Evolutionary conservation across 805 yeast genomes (phyloP).

Genomic region (Grigorovia humatica): DNA sequence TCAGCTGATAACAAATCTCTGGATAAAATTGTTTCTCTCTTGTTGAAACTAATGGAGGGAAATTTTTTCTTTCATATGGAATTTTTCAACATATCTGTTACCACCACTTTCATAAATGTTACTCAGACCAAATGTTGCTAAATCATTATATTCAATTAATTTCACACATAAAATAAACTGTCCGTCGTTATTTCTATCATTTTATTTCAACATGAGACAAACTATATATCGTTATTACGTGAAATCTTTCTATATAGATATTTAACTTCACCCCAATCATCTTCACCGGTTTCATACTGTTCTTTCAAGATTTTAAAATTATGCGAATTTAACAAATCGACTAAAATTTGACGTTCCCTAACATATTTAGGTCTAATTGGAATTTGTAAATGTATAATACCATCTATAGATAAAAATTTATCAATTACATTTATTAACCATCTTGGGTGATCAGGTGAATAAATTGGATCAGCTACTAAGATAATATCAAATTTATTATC

Average conservation of each 20-base stretch:
- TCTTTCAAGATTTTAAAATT: constrained; percentile 24
- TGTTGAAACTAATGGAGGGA: too few relatives aligned
- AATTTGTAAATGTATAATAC: constrained; percentile 51
- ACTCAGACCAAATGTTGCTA: not conserved
- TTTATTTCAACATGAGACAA: not conserved
- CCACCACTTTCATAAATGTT: too few relatives aligned
- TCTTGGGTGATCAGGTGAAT: constrained; percentile 70
- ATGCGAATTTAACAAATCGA: constrained; percentile 39
- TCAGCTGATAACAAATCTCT: too few relatives aligned
- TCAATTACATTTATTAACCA: constrained; percentile 56
- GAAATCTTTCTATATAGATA: constrained; percentile 37
- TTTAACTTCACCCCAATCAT: constrained; percentile 71
- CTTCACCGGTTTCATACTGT: constrained; percentile 54
- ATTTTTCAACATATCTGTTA: not conserved
- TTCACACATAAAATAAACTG: too few relatives aligned
- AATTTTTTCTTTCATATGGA: too few relatives aligned
- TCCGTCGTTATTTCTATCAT: too few relatives aligned
- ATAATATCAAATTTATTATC: constrained; percentile 42
- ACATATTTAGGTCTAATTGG: constrained; percentile 66
- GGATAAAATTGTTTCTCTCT: too few relatives aligned
- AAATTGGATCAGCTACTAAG: constrained; percentile 79
- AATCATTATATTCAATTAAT: too few relatives aligned
- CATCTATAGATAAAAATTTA: constrained; percentile 36
- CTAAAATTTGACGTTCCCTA: constrained; percentile 49
- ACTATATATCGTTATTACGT: constrained; percentile 1